Evolutionary conservation across 495 filamentous ascomycete species (phyloP), one percentile per base, ranked within the genome.

Genomic region (Penicillium maclennaniae): DNA sequence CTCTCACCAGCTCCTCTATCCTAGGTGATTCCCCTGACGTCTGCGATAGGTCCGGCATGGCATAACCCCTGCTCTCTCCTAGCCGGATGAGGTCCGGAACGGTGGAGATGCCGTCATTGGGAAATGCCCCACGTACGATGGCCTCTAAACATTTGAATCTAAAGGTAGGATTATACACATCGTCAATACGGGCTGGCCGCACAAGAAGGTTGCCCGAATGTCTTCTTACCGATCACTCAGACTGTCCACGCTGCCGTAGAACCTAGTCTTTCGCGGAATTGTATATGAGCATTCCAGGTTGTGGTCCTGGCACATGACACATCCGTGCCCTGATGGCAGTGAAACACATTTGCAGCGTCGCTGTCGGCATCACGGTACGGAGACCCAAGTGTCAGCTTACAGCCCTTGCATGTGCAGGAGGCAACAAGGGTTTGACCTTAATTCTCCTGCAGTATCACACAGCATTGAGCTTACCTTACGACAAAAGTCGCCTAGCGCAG

Each of bases 181-280:
- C 28, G 28, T 31, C 28, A 31, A 31, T 31, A 31, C 28, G 8
- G 28, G 28, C 3, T 31, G 28, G 28, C 28, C 28, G 28, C 28
- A 31, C 7, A 10, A 6, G 28, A 31, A 31, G 28, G 28, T 31
- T 6, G 28, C 4, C 3, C 7, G 12, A 31, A 31, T 31, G 28
- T 31, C 28, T 31, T 31, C 49, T 34, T 75, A 73, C 49, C 76
- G 63, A 41, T 65, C 63, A 41, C 73, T 71, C 43, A 79, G 57
- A 28, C 66, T 72, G 50, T 79, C 76, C n/a, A 79, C 73, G 54
- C 76, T 79, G 10, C 76, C 76, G 44, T 77, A 77, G 17, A 79
- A 69, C 43, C 74, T 60, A 43, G 72, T 71, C 59, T 79, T 79
- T 14, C 76, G 69, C 20, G 72, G 73, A 53, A 77, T 60, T 0